Conservation (phyloP, 2,329 filamentous ascomycete species). For the Clonostachys sp. region DNA sequence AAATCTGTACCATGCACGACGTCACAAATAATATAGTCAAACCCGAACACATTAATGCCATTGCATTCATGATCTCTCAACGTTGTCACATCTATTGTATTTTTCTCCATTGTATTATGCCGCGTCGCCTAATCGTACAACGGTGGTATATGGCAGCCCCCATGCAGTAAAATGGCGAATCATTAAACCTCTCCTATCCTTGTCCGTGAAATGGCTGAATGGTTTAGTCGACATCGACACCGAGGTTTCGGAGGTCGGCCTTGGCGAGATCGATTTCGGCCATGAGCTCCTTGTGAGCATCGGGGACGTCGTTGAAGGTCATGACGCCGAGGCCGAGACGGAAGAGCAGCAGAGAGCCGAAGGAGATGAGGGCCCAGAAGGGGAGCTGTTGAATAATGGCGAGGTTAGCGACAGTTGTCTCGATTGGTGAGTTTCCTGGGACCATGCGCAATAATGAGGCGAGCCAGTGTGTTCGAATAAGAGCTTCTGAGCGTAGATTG, state of each 20-base stretch:
- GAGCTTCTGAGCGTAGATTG: not conserved
- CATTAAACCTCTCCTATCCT: too few relatives aligned
- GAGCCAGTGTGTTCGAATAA: not conserved
- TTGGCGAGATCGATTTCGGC: constrained; percentile 75
- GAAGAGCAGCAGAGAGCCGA: constrained; percentile 88
- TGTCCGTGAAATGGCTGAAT: not conserved
- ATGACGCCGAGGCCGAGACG: constrained; percentile 89
- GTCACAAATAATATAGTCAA: too few relatives aligned
- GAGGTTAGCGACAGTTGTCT: not conserved
- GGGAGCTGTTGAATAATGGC: constrained; percentile 59
- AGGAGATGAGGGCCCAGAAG: constrained; percentile 86
- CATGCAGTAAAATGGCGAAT: too few relatives aligned
- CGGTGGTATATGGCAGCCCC: too few relatives aligned
- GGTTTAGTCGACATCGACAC: constrained; percentile 70
- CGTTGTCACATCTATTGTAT: too few relatives aligned
- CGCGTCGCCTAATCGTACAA: too few relatives aligned
- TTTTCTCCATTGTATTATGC: too few relatives aligned
- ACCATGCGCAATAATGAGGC: not conserved
- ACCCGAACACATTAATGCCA: too few relatives aligned
- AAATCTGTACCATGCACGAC: too few relatives aligned
- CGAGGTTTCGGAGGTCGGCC: constrained; percentile 66
- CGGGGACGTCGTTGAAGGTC: constrained; percentile 93
- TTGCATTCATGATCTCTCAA: too few relatives aligned
- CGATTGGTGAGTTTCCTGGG: not conserved
- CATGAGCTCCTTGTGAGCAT: constrained; percentile 86